Conservation (phyloP, 192 early-diverging fungal species). For the Linnemannia hyalina region DNA sequence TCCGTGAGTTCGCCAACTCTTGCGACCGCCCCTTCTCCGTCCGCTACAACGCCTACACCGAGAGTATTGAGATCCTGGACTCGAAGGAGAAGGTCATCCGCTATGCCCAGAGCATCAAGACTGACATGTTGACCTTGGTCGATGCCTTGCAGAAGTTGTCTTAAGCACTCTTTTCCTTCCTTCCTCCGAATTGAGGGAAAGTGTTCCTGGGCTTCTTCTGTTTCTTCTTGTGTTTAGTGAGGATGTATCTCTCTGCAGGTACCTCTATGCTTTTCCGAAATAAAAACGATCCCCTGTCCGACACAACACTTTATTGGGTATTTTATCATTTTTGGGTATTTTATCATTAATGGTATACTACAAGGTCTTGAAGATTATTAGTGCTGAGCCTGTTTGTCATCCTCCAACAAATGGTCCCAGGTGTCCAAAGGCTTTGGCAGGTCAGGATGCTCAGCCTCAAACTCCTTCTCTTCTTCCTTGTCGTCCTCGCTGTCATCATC, state of each 20-base stretch:
- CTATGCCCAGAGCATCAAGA: constrained; percentile 82
- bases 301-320: background rate
- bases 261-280: background rate
- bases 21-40: constrained; percentile 91
- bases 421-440: constrained; percentile 34
- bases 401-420: constrained; percentile 44
- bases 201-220: background rate
- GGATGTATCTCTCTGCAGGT: background rate
- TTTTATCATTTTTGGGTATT: no score
- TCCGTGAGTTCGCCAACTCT: constrained; percentile 84
- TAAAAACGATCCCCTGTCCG: background rate
- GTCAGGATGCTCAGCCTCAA: constrained; percentile 22
- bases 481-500: constrained; percentile 5
- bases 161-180: background rate
- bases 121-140: constrained; percentile 82
- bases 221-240: background rate
- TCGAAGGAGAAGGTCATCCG: constrained; percentile 85
- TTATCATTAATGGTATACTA: no score
- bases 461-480: background rate
- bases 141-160: constrained; percentile 75
- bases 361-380: background rate
- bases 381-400: constrained; percentile 9
- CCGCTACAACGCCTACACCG: constrained; percentile 92
- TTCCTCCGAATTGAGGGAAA: background rate
- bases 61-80: constrained; percentile 93